Base-by-base conservation (phyloP, 768 basidiomycete genomes). In the Termitomyces sp. region DNA sequence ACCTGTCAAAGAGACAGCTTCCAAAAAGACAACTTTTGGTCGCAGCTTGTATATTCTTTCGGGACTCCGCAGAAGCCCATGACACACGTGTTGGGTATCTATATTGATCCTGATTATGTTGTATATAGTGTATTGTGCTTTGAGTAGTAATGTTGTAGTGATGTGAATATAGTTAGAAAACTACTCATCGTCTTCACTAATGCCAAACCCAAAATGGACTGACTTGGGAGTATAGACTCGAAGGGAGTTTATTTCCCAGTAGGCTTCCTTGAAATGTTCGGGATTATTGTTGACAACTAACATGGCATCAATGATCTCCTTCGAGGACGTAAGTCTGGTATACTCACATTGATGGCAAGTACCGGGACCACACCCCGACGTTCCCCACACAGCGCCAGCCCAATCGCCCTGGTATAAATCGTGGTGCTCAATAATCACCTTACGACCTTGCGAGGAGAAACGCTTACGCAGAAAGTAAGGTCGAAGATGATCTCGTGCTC, bases 161-260 rank as follows among this genome's bases (percentile, higher is more conserved):
- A 33, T 49, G 13, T 5, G 13, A 15, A 49, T 49, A 13, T 33
- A 37, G 49, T 13, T 7, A 13, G 13, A 34, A 50, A 51, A 12
- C 36, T 51, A 51, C 26, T 51, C 22, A 18, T 26, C 50, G 16
- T 28, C 18, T 51, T n/a, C 2, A 37, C 50, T 16, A 12, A 15
- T 0, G 7, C 8, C 34, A 29, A 34, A 8, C 18, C 42, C 41
- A 24, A 51, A 24, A 16, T 42, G 7, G 24, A 22, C 29, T n/a
- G n/a, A n/a, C 54, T 29, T 29, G 4, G 6, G 29, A 16, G 31
- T 73, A 64, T 87, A 90, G 16, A 88, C 75, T 33, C 77, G 75
- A 34, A 90, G 68, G 18, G 79, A 77, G 62, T 82, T 81, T 68
- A 91, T 76, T 60, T 82, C 82, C 86, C 87, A 91, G 69, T 85